Base-by-base conservation (phyloP, 1,284 basidiomycete species). In the Golubevia pallescens region DNA sequence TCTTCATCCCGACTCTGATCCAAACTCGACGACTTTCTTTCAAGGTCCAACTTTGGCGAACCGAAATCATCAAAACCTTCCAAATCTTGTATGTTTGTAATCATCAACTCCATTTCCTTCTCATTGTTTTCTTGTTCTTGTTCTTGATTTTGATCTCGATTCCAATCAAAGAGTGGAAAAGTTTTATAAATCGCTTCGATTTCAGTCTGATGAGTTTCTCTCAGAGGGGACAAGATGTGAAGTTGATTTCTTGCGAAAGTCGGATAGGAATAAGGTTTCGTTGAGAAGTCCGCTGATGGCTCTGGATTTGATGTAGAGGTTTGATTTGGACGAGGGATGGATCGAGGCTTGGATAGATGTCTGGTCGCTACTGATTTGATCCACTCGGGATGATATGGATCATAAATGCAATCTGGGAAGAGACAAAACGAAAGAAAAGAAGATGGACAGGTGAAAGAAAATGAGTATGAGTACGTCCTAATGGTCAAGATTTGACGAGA, bases 361-460 rank as follows among this genome's bases (percentile, higher is more conserved):
- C 61, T 54, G 10, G 67, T 64, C 5, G 75, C 78, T 0, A 82
- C 80, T 2, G 80, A 70, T 1, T 69, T 66, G 32, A 82, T 77
- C 80, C 80, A 82, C 19, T 57, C 14, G 0, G 80, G 74, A 60
- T 82, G 80, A 1, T 69, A 57, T 5, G 73, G 68, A 58, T 82
- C 78, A 62, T 82, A 82, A 21, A 82, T 69, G 60, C 80, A 82
- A 58, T 82, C 80, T 63, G 34, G 7, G 19, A 32, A 51, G 23
- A n/a, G 3, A n/a, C n/a, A n/a, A n/a, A n/a, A n/a, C n/a, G n/a
- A n/a, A n/a, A n/a, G 10, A 55, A 38, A 38, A 38, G 3, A 10
- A 38, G 34, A 38, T 38, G 34, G 5, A 38, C 10, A 4, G 34
- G 10, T 5, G 34, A 38, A 5, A 38, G 34, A 5, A 38, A n/a